These are phyloP conservation scores for Colletotrichum destructivum DNA, from an alignment of 2,329 filamentous ascomycete genomes.

Conservation along the genomic window DNA sequence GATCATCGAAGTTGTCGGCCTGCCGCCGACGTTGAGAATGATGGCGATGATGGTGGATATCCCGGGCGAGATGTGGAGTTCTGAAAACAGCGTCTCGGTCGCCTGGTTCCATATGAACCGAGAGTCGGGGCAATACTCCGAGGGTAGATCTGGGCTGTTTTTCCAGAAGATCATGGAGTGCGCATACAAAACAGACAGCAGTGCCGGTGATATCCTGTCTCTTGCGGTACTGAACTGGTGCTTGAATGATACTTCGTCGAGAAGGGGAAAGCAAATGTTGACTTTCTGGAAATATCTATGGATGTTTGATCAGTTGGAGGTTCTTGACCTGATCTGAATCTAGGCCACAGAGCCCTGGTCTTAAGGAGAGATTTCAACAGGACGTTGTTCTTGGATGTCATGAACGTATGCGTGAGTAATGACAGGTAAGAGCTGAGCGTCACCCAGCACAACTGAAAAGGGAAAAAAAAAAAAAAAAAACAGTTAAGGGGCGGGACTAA, in stretches of 20 bases:
- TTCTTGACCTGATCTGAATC: not conserved
- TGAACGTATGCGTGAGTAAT: not conserved
- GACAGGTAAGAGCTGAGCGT: not conserved
- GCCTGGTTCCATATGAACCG: slow-evolving; percentile 76
- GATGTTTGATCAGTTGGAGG: not conserved
- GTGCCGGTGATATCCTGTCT: slow-evolving; percentile 67
- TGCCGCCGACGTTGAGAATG: slow-evolving; percentile 71
- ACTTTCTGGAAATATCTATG: slow-evolving; percentile 68
- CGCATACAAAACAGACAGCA: slow-evolving; percentile 72
- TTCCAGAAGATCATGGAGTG: slow-evolving; percentile 72
- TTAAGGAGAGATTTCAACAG: no score
- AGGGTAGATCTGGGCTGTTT: slow-evolving; percentile 58
- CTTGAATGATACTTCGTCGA: slow-evolving; percentile 70
- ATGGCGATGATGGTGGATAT: slow-evolving; percentile 72
- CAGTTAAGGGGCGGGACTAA: not conserved
- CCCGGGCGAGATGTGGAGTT: slow-evolving; percentile 71
- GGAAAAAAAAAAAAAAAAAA: no score
- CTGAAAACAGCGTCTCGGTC: slow-evolving; percentile 71
- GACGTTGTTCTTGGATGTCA: not conserved
- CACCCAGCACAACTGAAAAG: no score
- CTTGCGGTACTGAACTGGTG: slow-evolving; percentile 61
- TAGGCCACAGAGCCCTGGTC: not conserved
- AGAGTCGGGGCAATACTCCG: slow-evolving; percentile 68
- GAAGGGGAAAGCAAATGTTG: slow-evolving; percentile 72
- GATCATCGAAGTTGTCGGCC: slow-evolving; percentile 73